Conservation (phyloP, 2,329 filamentous ascomycete species). For the Sporothrix euskadiensis region DNA sequence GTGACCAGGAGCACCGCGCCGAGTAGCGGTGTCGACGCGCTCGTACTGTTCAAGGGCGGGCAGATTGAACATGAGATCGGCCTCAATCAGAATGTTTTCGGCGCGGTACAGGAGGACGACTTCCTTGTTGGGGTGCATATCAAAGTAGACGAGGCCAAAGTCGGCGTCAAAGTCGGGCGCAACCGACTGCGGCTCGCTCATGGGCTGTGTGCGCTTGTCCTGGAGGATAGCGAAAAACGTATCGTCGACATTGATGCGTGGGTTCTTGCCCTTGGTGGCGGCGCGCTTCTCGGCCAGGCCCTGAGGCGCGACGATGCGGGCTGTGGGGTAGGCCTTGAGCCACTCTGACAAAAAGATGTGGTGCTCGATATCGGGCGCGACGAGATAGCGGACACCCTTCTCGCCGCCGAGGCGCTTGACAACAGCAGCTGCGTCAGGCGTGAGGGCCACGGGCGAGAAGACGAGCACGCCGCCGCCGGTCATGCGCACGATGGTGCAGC, state of each 20-base stretch:
- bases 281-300: slow-evolving; percentile 81
- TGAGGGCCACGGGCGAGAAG: slow-evolving; percentile 89
- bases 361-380: slow-evolving; percentile 88
- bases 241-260: slow-evolving; percentile 54
- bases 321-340: slow-evolving; percentile 74
- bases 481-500: slow-evolving; percentile 83
- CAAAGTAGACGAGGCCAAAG: slow-evolving; percentile 83
- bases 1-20: slow-evolving; percentile 46
- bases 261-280: slow-evolving; percentile 51
- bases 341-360: slow-evolving; percentile 91
- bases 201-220: slow-evolving; percentile 52
- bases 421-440: slow-evolving; percentile 64
- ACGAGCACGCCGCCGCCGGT: slow-evolving; percentile 76
- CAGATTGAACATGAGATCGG: slow-evolving; percentile 89
- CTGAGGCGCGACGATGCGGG: slow-evolving; percentile 78
- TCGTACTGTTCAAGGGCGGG: slow-evolving; percentile 85
- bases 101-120: slow-evolving; percentile 84
- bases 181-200: slow-evolving; percentile 51
- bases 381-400: slow-evolving; percentile 71
- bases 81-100: slow-evolving; percentile 76
- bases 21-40: slow-evolving; percentile 41
- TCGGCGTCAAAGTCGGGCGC: slow-evolving; percentile 80
- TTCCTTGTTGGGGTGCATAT: slow-evolving; percentile 79
- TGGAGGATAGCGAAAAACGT: slow-evolving; percentile 69
- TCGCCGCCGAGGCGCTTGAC: slow-evolving; percentile 62